These are phyloP conservation scores for Trichoderma simmonsii DNA, from an alignment of 2,329 filamentous ascomycete genomes.

Conservation along the genomic window DNA sequence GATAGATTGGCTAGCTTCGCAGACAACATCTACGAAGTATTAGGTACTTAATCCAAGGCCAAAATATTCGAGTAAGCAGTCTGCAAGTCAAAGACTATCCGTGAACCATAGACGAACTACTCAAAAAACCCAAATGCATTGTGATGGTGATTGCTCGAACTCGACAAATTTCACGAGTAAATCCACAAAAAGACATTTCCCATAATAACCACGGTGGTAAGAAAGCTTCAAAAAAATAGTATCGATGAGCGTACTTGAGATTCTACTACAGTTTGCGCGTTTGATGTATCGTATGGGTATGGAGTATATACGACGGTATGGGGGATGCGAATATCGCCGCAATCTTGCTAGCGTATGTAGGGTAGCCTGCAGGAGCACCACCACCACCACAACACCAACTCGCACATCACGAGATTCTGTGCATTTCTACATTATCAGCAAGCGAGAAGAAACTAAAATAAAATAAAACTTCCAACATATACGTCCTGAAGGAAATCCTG, in stretches of 20 bases:
- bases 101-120: background rate
- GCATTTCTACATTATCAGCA: background rate
- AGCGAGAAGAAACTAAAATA: background rate
- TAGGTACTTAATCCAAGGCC: background rate
- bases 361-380: background rate
- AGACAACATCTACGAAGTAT: background rate
- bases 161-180: background rate
- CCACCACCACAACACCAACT: background rate
- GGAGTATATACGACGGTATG: background rate
- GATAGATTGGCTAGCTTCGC: background rate
- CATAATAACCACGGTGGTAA: background rate
- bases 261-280: background rate
- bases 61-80: background rate
- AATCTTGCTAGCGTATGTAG: background rate
- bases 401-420: background rate
- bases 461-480: too few relatives aligned
- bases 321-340: background rate
- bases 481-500: too few relatives aligned
- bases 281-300: background rate
- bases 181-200: background rate
- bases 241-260: background rate
- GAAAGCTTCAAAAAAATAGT: background rate
- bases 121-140: background rate
- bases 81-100: background rate
- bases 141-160: background rate